Evolutionary conservation across 108 stramenopile genomes (phyloP).

Genomic region (Cyclotella atomus): DNA sequence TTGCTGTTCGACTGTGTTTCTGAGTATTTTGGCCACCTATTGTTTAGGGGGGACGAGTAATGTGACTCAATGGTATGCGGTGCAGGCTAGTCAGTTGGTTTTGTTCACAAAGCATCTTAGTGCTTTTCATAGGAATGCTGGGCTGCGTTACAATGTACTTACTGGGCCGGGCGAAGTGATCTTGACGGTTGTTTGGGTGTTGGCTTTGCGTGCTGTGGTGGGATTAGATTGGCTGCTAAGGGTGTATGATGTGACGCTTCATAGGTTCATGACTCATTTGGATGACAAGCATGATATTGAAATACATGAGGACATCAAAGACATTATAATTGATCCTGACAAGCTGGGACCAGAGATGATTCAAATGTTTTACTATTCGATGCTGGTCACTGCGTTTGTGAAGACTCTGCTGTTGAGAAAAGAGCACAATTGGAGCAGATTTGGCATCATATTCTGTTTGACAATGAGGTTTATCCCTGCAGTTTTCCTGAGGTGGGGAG

Average conservation of each 20-base stretch:
- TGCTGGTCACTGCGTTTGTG: slow-evolving; percentile 71
- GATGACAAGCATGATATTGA: slow-evolving; percentile 56
- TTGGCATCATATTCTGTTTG: slow-evolving; percentile 75
- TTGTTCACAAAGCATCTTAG: slow-evolving; percentile 86
- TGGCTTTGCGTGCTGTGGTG: slow-evolving; percentile 71
- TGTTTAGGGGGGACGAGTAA: slow-evolving; percentile 71
- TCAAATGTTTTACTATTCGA: slow-evolving; percentile 61
- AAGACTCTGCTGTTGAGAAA: slow-evolving; percentile 61
- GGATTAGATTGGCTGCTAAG: slow-evolving; percentile 79
- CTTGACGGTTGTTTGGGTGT: slow-evolving; percentile 51
- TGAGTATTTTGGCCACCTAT: slow-evolving; percentile 77
- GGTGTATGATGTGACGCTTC: slow-evolving; percentile 60
- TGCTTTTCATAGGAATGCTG: slow-evolving; percentile 87
- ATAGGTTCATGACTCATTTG: slow-evolving; percentile 50
- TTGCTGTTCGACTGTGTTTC: slow-evolving; percentile 82
- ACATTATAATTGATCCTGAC: slow-evolving; percentile 56
- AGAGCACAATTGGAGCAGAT: slow-evolving; percentile 82
- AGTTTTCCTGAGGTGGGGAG: slow-evolving; percentile 62
- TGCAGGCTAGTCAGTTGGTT: slow-evolving; percentile 81
- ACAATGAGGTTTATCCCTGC: slow-evolving; percentile 83
- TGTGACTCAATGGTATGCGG: slow-evolving; percentile 88
- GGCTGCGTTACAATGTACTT: slow-evolving; percentile 80
- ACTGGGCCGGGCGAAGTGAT: slow-evolving; percentile 92
- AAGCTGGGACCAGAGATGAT: slow-evolving; percentile 63
- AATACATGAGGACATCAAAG: slow-evolving; percentile 49